These are phyloP conservation scores for Corylus avellana DNA, from an alignment of 306 rosid genomes.

Conservation along the genomic window DNA sequence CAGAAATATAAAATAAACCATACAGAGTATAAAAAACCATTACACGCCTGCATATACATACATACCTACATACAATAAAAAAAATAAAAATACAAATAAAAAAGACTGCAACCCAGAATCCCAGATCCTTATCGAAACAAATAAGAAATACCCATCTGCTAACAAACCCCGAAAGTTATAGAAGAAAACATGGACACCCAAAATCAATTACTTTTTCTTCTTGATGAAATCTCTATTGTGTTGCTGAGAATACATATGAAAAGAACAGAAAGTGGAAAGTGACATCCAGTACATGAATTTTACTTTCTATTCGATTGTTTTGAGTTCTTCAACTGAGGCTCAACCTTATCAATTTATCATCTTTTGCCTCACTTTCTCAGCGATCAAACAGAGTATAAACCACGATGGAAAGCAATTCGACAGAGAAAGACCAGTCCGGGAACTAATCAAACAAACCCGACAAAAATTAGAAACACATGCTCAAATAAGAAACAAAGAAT, in stretches of 20 bases:
- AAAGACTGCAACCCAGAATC: not conserved
- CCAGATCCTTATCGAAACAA: constrained; percentile 7
- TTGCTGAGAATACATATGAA: constrained; percentile 1
- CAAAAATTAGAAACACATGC: not conserved
- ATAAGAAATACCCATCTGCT: constrained; percentile 7
- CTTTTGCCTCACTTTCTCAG: constrained; percentile 8
- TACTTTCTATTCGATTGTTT: not conserved
- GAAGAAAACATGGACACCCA: not conserved
- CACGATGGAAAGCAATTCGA: constrained; percentile 6
- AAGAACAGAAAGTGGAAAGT: not conserved
- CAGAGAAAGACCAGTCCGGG: not conserved
- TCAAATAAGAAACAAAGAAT: not conserved
- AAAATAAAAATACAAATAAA: not conserved
- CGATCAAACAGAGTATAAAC: constrained; percentile 6
- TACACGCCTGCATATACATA: not conserved
- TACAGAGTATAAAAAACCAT: not conserved
- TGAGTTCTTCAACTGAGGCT: not conserved
- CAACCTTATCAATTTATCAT: not conserved
- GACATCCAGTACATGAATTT: not conserved
- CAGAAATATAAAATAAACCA: not conserved
- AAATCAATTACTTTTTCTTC: not conserved
- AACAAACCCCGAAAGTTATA: not conserved
- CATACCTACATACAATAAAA: not conserved
- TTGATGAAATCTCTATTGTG: not conserved
- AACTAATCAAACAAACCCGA: not conserved